These are phyloP conservation scores for Ascodesmis nigricans DNA, from an alignment of 495 filamentous ascomycete genomes.

Conservation along the genomic window DNA sequence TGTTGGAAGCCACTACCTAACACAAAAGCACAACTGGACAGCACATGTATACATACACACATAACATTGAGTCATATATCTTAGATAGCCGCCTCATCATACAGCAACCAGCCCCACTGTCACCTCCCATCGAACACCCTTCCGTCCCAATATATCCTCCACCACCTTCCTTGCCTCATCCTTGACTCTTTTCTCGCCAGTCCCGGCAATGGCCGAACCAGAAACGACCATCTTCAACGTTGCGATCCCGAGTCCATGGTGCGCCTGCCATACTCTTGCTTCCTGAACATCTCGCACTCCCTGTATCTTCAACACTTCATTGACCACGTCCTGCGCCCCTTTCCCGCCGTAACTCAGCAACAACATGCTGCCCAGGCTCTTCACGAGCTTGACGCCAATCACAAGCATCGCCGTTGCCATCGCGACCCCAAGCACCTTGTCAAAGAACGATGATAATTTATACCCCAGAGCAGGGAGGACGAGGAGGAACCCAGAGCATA, in stretches of 20 bases:
- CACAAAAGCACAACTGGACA: no score
- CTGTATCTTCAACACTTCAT: conserved; percentile 62
- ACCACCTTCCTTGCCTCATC: no score
- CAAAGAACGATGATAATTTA: conserved; percentile 52
- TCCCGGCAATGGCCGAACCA: no score
- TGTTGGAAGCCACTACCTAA: no score
- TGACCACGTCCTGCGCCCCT: conserved; percentile 42
- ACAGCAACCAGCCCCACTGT: no score
- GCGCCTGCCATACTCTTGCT: conserved; percentile 93
- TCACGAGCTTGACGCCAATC: conserved; percentile 60
- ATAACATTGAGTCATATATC: no score
- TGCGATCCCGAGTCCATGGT: conserved; percentile 90
- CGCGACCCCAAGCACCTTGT: conserved; percentile 53
- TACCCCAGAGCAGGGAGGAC: conserved; percentile 64
- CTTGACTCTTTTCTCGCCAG: no score
- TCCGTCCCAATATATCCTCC: no score
- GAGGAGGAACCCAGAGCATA: conserved; percentile 57
- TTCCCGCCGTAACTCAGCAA: conserved; percentile 62
- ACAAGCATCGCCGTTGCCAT: conserved; percentile 73
- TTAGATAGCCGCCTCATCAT: no score
- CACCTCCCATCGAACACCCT: no score
- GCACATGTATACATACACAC: no score
- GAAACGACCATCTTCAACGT: conserved; percentile 60
- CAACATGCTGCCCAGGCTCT: conserved; percentile 73
- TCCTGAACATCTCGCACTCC: conserved; percentile 59